Base-by-base conservation (phyloP, 495 filamentous ascomycete species). In the Hamigera avellanea region DNA sequence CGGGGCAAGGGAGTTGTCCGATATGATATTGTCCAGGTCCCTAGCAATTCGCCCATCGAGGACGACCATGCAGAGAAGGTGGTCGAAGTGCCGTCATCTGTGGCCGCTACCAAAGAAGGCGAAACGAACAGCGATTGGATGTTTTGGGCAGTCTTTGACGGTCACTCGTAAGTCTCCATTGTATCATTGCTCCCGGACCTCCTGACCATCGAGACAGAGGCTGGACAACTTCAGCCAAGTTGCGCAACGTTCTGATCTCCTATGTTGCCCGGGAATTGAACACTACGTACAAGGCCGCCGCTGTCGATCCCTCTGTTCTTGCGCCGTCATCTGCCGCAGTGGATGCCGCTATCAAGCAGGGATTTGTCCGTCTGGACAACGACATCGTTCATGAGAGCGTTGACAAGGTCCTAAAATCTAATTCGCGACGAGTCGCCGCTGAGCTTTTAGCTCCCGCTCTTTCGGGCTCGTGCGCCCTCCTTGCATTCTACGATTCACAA, bases 101-200 rank as follows among this genome's bases (percentile, higher is more conserved):
- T 73, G 26, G 66, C 72, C 14, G 63, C 66, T 8, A 57, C 66
- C 19, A 54, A 62, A 21, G 64, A 69, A 42, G 71, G 70, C 21
- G 56, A 63, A 4, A 35, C 64, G n/a, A 76, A 62, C 30, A 86
- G 73, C 40, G 91, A 99, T 52, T 99, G 91, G 91, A 96, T 95
- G 86, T 99, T 99, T 55, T 99, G 93, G 93, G 89, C 86, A 26
- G 87, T 99, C 9, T 99, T 94, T 60, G 91, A 99, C 54, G 91
- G 91, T 1, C 91, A 98, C 59, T 82, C 83, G 86, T 88, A 60
- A 54, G 73, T 71, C 38, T 36, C 23, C 6, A 10, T 5, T 15
- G 9, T 27, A 13, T 16, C 33, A 9, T 4, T 17, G 7, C 31
- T 28, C 13, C 25, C 7, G 16, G 13, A 19, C 33, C 9, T 32